Base-by-base conservation (phyloP, 306 rosid genomes). In the Citrullus mucosospermus region DNA sequence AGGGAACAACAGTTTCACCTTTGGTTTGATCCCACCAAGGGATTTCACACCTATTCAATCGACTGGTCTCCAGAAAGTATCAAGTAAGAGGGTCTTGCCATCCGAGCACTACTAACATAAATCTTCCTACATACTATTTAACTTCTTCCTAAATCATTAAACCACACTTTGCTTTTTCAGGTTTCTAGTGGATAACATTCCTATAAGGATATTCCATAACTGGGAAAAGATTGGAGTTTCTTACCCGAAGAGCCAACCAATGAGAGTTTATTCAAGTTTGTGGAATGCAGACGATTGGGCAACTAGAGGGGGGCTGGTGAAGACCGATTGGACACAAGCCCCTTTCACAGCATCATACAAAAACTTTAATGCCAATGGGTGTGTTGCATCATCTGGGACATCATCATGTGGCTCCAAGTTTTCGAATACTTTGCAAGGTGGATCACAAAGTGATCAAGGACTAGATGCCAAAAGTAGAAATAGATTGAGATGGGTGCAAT, bases 281-380 rank as follows among this genome's bases (percentile, higher is more conserved):
- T 87, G 90, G 90, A 85, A 85, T 14, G 88, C 84, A 5, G 88
- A 87, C 22, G 85, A 83, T 51, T 87, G 90, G 90, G 90, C 88
- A 6, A 83, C 88, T 1, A 82, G 83, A 78, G 90, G 90, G 8
- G 88, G 86, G 15, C 71, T 39, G 1, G 86, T 85, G n/a, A 88
- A 85, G 81, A 85, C 87, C 11, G 86, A 88, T 30, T 88, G 91
- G 91, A 67, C 87, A 1, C 5, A 81, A 32, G 91, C 87, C 51
- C 91, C 89, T 16, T 88, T 85, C 81, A 84, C 84, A 8, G 89
- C 89, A 36, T 75, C 82, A 14, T 88, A 81, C 80, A 80, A 79
- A 77, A 88, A 88, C 62, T 85, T 81, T 56, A 75, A 77, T 41
- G 85, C 81, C 79, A 55, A 79, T 17, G 88, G 82, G 3, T 85